Conservation (phyloP, 768 basidiomycete species). For the Leccinellum albellum region DNA sequence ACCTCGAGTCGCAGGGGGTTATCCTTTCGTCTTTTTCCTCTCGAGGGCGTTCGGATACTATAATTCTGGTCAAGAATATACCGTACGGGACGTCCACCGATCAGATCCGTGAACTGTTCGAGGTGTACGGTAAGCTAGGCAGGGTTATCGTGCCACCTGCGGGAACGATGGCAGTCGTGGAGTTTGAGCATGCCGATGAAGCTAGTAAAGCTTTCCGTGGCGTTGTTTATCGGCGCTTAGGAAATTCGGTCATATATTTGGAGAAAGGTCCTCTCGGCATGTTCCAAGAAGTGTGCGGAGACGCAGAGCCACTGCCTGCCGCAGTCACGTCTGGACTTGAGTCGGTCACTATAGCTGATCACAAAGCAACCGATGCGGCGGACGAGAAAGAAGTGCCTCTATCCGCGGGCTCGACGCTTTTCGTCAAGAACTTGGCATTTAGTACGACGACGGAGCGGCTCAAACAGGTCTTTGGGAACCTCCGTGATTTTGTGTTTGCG, state of each 20-base stretch:
- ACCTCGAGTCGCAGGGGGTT: slow-evolving; percentile 77
- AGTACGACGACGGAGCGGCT: slow-evolving; percentile 65
- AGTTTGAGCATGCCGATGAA: slow-evolving; percentile 69
- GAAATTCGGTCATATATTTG: slow-evolving; percentile 86
- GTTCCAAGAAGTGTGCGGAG: slow-evolving; percentile 50
- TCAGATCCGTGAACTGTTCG: slow-evolving; percentile 78
- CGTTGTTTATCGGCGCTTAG: slow-evolving; percentile 82
- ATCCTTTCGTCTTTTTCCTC: slow-evolving; percentile 55
- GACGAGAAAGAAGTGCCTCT: slow-evolving; percentile 40
- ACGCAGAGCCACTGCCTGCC: slow-evolving; percentile 8
- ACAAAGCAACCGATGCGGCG: slow-evolving; percentile 29
- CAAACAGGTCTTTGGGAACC: slow-evolving; percentile 59
- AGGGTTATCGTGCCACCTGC: slow-evolving; percentile 85
- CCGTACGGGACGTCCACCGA: slow-evolving; percentile 80
- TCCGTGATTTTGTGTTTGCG: slow-evolving; percentile 82
- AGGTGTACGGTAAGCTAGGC: slow-evolving; percentile 63
- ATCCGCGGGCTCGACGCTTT: slow-evolving; percentile 78
- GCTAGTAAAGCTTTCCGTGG: slow-evolving; percentile 74
- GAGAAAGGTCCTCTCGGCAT: slow-evolving; percentile 89
- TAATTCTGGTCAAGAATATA: slow-evolving; percentile 93
- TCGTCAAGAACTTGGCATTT: slow-evolving; percentile 95
- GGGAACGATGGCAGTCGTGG: slow-evolving; percentile 90
- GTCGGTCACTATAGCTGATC: slow-evolving; percentile 45
- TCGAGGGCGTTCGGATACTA: slow-evolving; percentile 64
- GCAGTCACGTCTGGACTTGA: slow-evolving; percentile 20